A percentile compares a stretch with the other conserved stretches of the same genome.
Evolutionary conservation across 2,329 filamentous ascomycete species (phyloP).

Genomic region (Xylaria sp.): DNA sequence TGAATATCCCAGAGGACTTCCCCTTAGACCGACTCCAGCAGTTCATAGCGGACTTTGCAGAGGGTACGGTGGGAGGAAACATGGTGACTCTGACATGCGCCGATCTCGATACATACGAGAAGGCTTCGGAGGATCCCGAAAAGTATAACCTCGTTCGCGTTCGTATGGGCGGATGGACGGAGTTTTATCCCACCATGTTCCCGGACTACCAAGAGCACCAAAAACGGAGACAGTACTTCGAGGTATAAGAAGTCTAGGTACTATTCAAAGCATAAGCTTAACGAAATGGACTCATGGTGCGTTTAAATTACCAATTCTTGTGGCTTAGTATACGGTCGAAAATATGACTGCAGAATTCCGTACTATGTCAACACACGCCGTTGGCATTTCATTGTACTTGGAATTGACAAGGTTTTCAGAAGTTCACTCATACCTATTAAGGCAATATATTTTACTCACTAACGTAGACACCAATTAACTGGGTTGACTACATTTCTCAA

Average conservation of each 20-base stretch:
- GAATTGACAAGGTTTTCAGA: no score
- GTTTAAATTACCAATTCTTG: not conserved
- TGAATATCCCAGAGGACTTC: slow-evolving; percentile 42
- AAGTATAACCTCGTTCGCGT: slow-evolving; percentile 40
- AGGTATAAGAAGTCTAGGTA: slow-evolving; percentile 6
- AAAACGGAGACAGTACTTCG: slow-evolving; percentile 38
- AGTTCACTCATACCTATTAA: no score
- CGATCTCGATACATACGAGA: slow-evolving; percentile 38
- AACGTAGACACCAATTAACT: no score
- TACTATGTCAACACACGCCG: not conserved
- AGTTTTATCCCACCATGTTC: slow-evolving; percentile 42
- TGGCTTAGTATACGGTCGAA: not conserved
- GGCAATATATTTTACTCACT: no score
- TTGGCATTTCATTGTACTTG: no score
- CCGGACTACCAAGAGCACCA: slow-evolving; percentile 41
- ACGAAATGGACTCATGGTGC: not conserved
- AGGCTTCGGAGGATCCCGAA: slow-evolving; percentile 37
- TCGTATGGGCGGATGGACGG: slow-evolving; percentile 42
- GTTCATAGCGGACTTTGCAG: slow-evolving; percentile 34
- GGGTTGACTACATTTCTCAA: no score
- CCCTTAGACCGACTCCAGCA: slow-evolving; percentile 31
- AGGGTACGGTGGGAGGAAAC: slow-evolving; percentile 39
- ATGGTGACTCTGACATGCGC: slow-evolving; percentile 40
- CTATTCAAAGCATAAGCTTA: not conserved
- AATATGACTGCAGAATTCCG: not conserved